Evolutionary conservation across 768 basidiomycete genomes (phyloP).

Genomic region (Amanita molliuscula): DNA sequence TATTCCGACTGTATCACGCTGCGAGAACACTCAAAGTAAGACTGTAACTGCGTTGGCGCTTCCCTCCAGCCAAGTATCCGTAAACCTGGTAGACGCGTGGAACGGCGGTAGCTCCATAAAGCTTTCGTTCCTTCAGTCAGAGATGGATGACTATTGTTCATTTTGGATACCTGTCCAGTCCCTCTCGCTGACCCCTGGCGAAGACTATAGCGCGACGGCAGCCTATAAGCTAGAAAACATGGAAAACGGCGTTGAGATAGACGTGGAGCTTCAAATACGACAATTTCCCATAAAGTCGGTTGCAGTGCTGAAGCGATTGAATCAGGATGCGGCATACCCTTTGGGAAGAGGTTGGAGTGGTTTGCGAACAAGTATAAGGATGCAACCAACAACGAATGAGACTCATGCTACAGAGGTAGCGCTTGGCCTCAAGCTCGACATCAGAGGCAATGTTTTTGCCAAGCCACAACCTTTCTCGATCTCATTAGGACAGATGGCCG

Average conservation of each 20-base stretch:
- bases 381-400: background rate
- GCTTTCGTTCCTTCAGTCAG: background rate
- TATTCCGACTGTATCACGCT: background rate
- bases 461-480: background rate
- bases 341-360: background rate
- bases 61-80: background rate
- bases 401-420: background rate
- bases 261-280: background rate
- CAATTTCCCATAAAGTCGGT: background rate
- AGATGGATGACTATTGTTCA: background rate
- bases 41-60: background rate
- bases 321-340: background rate
- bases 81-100: slow-evolving; percentile 3
- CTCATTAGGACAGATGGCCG: background rate
- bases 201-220: background rate
- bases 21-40: background rate
- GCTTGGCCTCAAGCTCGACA: background rate
- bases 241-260: background rate
- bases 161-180: slow-evolving; percentile 5
- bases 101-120: slow-evolving; percentile 2
- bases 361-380: background rate
- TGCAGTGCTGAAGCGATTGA: background rate
- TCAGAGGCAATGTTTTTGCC: background rate
- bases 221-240: background rate
- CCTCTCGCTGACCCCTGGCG: background rate